These are phyloP conservation scores for Blastobotrys elegans DNA, from an alignment of 1,139 yeast species.

Conservation along the genomic window DNA sequence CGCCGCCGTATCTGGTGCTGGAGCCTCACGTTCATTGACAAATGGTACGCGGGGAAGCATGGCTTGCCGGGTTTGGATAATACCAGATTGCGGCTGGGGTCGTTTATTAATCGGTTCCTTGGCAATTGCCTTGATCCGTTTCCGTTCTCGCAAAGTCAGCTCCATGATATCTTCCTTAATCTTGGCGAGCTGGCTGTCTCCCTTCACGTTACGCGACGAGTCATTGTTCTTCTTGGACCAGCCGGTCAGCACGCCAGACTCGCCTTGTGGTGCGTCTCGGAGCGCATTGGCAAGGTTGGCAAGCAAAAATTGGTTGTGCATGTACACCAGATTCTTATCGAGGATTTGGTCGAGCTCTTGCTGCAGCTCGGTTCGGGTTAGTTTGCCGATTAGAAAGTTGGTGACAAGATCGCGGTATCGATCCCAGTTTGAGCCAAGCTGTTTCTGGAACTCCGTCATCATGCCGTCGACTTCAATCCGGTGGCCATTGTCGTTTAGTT, in stretches of 20 bases:
- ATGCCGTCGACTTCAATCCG: constrained; percentile 69
- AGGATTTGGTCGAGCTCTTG: constrained; percentile 51
- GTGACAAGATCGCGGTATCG: constrained; percentile 76
- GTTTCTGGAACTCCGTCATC: constrained; percentile 66
- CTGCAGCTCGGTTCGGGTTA: constrained; percentile 72
- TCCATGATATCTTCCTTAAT: constrained; percentile 85
- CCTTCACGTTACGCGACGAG: constrained; percentile 27
- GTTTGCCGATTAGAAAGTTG: constrained; percentile 53
- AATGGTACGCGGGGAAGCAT: constrained; percentile 86
- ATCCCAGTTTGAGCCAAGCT: constrained; percentile 78
- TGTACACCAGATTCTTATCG: constrained; percentile 45
- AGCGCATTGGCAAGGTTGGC: constrained; percentile 81
- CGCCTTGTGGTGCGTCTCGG: constrained; percentile 61
- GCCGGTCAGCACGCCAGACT: constrained; percentile 40
- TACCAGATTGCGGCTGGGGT: constrained; percentile 42
- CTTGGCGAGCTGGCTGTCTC: constrained; percentile 61
- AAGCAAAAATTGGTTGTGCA: constrained; percentile 78
- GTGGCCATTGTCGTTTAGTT: constrained; percentile 15
- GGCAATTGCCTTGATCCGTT: constrained; percentile 77
- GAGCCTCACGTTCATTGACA: constrained; percentile 30
- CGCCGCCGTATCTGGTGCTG: constrained; percentile 1
- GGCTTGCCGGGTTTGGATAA: constrained; percentile 78
- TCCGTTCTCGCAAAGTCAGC: constrained; percentile 76
- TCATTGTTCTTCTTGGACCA: constrained; percentile 46
- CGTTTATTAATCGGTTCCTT: constrained; percentile 56